Base-by-base conservation (phyloP, 345 rosid species). In the Populus pruinosa region DNA sequence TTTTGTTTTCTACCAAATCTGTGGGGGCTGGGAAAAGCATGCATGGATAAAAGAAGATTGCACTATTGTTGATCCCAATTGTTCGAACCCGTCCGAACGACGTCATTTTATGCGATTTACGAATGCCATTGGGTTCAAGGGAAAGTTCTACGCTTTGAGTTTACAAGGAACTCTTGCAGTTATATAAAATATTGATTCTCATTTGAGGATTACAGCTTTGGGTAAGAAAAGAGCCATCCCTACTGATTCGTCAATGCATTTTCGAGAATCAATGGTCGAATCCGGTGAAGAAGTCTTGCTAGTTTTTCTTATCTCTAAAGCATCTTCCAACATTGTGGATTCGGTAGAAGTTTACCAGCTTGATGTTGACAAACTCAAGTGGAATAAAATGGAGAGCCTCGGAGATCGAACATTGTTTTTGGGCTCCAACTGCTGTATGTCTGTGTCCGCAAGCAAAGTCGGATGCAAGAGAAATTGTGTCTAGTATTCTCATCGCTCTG, bases 121-220 rank as follows among this genome's bases (percentile, higher is more conserved):
- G 6, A 80, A 84, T 74, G 87, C 81, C 3, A 71, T 87, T 18
- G 74, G 85, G 73, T 67, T 49, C 16, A 44, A 70, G 16, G 85
- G 71, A 18, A 87, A 73, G 72, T 61, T 87, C 55, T 85, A 81
- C 69, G 85, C 72, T 14, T 61, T 83, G 82, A 82, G 89, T 62
- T 25, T 64, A 72, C 73, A 81, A 38, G 86, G 86, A 69, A 76
- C 66, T 76, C 27, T 76, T 23, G 85, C 74, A 0, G 69, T 82
- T 62, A 53, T 87, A 0, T 84, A 77, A 43, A 74, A 23, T 3
- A 50, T 38, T 38, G 78, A 61, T 70, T 59, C 18, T 63, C 20
- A 71, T 70, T 2, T 73, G 0, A 21, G 31, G 76, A 70, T 80
- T 33, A 59, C 70, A 14, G 79, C 76, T n/a, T 2, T 73, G 20